Evolutionary conservation across 1,139 yeast species (phyloP).

Genomic region (Pichia sp.): DNA sequence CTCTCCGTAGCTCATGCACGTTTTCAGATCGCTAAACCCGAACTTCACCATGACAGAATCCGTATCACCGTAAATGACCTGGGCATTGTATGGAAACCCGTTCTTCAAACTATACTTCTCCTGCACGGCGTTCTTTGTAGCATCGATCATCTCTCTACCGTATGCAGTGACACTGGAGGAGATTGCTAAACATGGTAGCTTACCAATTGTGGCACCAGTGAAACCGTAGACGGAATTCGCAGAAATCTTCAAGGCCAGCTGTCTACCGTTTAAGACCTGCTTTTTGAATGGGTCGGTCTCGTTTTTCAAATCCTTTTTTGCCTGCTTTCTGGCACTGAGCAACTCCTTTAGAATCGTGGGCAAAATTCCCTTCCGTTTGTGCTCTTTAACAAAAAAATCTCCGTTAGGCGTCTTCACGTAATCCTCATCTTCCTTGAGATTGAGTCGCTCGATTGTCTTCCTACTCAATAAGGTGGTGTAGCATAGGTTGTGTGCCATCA

Average conservation of each 20-base stretch:
- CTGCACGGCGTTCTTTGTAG: slow-evolving; percentile 83
- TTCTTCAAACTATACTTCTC: slow-evolving; percentile 70
- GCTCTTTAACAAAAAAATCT: slow-evolving; percentile 78
- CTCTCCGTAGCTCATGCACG: slow-evolving; percentile 87
- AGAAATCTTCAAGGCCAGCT: slow-evolving; percentile 89
- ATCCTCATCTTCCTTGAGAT: slow-evolving; percentile 65
- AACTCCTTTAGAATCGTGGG: slow-evolving; percentile 91
- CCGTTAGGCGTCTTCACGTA: slow-evolving; percentile 89
- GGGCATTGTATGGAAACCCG: slow-evolving; percentile 78
- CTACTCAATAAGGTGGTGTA: slow-evolving; percentile 81
- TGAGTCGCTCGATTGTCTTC: slow-evolving; percentile 62
- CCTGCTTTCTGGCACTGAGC: slow-evolving; percentile 86
- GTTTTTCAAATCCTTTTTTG: slow-evolving; percentile 82
- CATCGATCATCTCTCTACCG: slow-evolving; percentile 96
- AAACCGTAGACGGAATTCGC: slow-evolving; percentile 99
- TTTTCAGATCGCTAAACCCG: slow-evolving; percentile 76
- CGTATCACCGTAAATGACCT: slow-evolving; percentile 96
- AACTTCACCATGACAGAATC: slow-evolving; percentile 99
- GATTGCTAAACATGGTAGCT: slow-evolving; percentile 91
- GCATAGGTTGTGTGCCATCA: slow-evolving; percentile 99
- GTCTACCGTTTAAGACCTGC: slow-evolving; percentile 95
- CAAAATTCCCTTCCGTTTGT: slow-evolving; percentile 73
- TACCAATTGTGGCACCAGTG: slow-evolving; percentile 98
- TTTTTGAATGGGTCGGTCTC: slow-evolving; percentile 93
- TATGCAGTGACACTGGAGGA: slow-evolving; percentile 94